phyloP scores from a whole-genome alignment of 306 rosid genomes.

The Castanea mollissima region DNA sequence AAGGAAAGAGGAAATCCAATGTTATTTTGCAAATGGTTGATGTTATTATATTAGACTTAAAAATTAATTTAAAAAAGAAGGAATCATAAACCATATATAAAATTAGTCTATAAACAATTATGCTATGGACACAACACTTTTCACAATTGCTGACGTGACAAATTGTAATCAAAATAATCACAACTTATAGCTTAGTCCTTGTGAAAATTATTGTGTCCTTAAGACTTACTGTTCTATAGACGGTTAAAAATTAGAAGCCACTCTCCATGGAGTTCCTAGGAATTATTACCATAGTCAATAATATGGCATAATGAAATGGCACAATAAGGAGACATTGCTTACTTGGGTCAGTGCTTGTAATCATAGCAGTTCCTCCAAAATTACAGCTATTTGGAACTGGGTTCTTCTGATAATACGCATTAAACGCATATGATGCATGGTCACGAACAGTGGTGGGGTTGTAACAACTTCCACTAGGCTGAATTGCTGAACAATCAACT shows the following conservation, averaged over 20 bases:
- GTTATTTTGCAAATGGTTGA: not conserved
- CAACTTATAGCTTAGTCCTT: too few relatives aligned
- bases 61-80: not conserved
- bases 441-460: slow-evolving; percentile 52
- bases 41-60: too few relatives aligned
- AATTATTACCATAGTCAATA: too few relatives aligned
- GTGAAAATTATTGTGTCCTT: too few relatives aligned
- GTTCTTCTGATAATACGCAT: slow-evolving; percentile 65
- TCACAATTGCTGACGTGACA: too few relatives aligned
- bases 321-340: slow-evolving; percentile 20
- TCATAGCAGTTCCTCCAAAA: slow-evolving; percentile 79
- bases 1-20: not conserved
- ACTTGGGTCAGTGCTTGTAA: slow-evolving; percentile 79
- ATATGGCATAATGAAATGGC: not conserved
- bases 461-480: slow-evolving; percentile 65
- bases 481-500: slow-evolving; percentile 69
- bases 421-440: slow-evolving; percentile 82
- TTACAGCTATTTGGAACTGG: slow-evolving; percentile 83
- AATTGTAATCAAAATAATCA: too few relatives aligned
- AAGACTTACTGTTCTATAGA: too few relatives aligned
- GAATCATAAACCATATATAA: not conserved
- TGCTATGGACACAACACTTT: not conserved
- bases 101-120: not conserved
- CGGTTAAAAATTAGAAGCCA: too few relatives aligned
- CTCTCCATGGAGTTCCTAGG: too few relatives aligned